These are phyloP conservation scores for Cruciata laevipes DNA, from an alignment of 257 asterid species.

Conservation along the genomic window DNA sequence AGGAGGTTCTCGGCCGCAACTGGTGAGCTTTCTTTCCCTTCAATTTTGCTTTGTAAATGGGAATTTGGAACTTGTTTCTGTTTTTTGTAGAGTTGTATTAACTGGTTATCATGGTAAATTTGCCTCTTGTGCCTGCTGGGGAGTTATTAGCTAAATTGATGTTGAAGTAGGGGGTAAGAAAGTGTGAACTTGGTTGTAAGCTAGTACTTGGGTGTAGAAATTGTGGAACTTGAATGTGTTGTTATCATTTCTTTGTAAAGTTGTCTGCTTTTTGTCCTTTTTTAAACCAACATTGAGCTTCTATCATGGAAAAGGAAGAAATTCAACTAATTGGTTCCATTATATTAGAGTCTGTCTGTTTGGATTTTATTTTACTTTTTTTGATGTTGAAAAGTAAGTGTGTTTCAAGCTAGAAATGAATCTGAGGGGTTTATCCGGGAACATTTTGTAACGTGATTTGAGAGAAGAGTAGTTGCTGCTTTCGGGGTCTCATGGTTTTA, in stretches of 20 bases:
- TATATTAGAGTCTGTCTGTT: not conserved
- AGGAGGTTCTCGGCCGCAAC: conserved; percentile 89
- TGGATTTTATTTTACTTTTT: not conserved
- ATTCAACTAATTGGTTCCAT: not conserved
- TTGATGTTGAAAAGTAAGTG: not conserved
- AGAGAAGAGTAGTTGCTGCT: not conserved
- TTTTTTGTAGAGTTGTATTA: not conserved
- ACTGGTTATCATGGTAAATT: not conserved
- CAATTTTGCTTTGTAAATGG: too few relatives aligned
- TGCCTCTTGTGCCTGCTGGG: not conserved
- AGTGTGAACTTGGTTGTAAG: not conserved
- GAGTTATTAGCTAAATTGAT: too few relatives aligned
- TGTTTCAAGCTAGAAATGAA: not conserved
- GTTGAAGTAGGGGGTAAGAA: not conserved
- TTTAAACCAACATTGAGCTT: not conserved
- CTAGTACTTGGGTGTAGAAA: not conserved
- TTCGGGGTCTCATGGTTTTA: not conserved
- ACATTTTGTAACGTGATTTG: not conserved
- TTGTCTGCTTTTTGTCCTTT: not conserved
- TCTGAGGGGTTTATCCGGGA: not conserved
- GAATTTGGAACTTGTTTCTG: too few relatives aligned
- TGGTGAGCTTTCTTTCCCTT: conserved; percentile 34
- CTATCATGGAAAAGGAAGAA: too few relatives aligned
- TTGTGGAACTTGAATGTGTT: not conserved
- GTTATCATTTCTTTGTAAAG: not conserved